Conservation (phyloP, 1,139 yeast species). For the Tardiomyces blankii region DNA sequence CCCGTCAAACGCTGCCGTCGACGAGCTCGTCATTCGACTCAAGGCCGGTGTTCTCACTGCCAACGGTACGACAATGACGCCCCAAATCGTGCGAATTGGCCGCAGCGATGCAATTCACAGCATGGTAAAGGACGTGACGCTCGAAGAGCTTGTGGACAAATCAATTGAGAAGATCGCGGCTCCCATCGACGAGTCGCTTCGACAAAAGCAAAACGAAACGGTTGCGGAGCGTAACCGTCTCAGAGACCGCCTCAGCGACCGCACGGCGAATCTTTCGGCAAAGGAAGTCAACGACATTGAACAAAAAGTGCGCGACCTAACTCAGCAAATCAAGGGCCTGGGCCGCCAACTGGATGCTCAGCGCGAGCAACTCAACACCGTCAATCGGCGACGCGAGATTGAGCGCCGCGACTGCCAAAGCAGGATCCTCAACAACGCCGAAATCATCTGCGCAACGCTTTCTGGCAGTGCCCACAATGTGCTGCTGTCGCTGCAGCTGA, state of each 20-base stretch:
- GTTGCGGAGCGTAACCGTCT: constrained; percentile 41
- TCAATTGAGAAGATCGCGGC: constrained; percentile 31
- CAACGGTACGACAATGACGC: constrained; percentile 47
- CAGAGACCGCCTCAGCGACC: constrained; percentile 29
- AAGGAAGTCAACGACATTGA: constrained; percentile 13
- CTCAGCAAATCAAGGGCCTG: constrained; percentile 50
- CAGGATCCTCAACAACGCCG: constrained; percentile 62
- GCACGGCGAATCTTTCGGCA: constrained; percentile 1
- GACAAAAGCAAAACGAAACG: constrained; percentile 43
- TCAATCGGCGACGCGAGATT: constrained; percentile 56
- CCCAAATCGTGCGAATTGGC: constrained; percentile 82
- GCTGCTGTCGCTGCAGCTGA: constrained; percentile 59
- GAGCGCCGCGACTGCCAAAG: constrained; percentile 69
- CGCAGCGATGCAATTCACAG: constrained; percentile 80
- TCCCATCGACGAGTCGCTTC: constrained; percentile 35
- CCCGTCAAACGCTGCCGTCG: constrained; percentile 98
- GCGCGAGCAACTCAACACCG: constrained; percentile 38
- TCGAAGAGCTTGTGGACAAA: constrained; percentile 77
- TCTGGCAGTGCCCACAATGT: constrained; percentile 94
- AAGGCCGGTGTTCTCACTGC: constrained; percentile 53
- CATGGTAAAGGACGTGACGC: constrained; percentile 69
- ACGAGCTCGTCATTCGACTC: constrained; percentile 82
- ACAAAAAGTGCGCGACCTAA: constrained; percentile 27
- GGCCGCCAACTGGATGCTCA: constrained; percentile 65
- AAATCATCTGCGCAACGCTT: constrained; percentile 81